These are phyloP conservation scores for Mrakia hoshinonis DNA, from an alignment of 768 basidiomycete genomes.

Conservation along the genomic window DNA sequence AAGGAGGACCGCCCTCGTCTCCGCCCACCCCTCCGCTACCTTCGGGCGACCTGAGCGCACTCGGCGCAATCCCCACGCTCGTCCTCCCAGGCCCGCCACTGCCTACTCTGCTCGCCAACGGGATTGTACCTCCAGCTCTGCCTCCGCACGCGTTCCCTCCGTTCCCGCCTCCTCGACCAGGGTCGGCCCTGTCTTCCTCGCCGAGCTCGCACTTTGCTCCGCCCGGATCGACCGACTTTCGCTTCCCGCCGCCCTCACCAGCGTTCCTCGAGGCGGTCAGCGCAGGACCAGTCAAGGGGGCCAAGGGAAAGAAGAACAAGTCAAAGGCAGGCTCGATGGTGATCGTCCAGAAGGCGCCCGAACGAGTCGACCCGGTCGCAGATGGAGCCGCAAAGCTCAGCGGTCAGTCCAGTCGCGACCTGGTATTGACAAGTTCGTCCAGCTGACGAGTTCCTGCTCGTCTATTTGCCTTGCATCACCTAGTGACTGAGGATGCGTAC, in stretches of 20 bases:
- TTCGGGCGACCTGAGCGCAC: not conserved
- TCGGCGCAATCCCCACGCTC: not conserved
- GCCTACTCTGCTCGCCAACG: not conserved
- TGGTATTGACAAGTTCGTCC: no score
- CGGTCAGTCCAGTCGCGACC: slow-evolving; percentile 14
- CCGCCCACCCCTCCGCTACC: not conserved
- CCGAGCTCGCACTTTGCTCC: not conserved
- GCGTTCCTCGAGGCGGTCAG: slow-evolving; percentile 19
- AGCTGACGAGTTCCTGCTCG: not conserved
- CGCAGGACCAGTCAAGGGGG: not conserved
- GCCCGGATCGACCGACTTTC: not conserved
- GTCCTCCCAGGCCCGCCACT: not conserved
- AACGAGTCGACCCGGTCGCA: slow-evolving; percentile 14
- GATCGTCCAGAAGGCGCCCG: not conserved
- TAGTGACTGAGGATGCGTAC: slow-evolving; percentile 23
- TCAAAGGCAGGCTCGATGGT: not conserved
- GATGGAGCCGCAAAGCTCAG: slow-evolving; percentile 10
- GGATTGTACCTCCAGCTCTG: not conserved
- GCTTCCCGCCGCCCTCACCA: slow-evolving; percentile 24
- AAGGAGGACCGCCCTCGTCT: not conserved
- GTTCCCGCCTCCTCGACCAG: not conserved
- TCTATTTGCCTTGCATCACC: not conserved
- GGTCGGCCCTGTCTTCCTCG: not conserved
- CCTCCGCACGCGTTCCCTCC: not conserved
- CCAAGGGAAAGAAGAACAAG: not conserved